Evolutionary conservation across 345 rosid species (phyloP).

Genomic region (Arabis hirsuta): DNA sequence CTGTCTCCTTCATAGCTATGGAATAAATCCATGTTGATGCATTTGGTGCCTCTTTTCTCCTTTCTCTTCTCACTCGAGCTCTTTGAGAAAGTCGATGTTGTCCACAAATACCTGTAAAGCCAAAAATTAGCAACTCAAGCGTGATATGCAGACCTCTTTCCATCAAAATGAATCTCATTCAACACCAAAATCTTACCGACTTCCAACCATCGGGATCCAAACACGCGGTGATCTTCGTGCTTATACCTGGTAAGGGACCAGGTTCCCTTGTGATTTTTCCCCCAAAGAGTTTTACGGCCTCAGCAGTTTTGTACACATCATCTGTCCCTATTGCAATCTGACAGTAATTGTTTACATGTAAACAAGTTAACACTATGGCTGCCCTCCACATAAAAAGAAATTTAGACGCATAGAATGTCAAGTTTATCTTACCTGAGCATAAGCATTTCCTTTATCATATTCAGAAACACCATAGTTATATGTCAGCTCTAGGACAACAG

Average conservation of each 20-base stretch:
- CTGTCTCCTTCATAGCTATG: conserved; percentile 20
- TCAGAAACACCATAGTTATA: conserved; percentile 92
- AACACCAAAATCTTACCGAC: conserved; percentile 59
- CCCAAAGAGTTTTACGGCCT: conserved; percentile 78
- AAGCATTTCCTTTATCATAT: conserved; percentile 88
- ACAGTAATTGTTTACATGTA: neutral
- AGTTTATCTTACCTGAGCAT: conserved; percentile 69
- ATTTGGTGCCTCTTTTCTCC: conserved; percentile 26
- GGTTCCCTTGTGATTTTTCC: conserved; percentile 94
- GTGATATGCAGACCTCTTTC: conserved; percentile 1
- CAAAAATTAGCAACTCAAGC: conserved; percentile 16
- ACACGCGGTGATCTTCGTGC: conserved; percentile 94
- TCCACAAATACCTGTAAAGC: conserved; percentile 82
- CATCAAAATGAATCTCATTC: conserved; percentile 17
- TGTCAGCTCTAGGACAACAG: conserved; percentile 80
- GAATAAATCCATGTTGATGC: conserved; percentile 14
- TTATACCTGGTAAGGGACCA: conserved; percentile 96
- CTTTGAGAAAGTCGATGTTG: conserved; percentile 86
- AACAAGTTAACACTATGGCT: conserved; percentile 11
- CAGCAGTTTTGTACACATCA: conserved; percentile 95
- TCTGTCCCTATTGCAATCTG: conserved; percentile 96
- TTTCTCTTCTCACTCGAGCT: conserved; percentile 69
- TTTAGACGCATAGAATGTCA: neutral
- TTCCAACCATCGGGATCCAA: conserved; percentile 99
- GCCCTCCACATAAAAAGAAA: neutral